Base-by-base conservation (phyloP, 2,329 filamentous ascomycete genomes). In the Mollisiaceae sp. region DNA sequence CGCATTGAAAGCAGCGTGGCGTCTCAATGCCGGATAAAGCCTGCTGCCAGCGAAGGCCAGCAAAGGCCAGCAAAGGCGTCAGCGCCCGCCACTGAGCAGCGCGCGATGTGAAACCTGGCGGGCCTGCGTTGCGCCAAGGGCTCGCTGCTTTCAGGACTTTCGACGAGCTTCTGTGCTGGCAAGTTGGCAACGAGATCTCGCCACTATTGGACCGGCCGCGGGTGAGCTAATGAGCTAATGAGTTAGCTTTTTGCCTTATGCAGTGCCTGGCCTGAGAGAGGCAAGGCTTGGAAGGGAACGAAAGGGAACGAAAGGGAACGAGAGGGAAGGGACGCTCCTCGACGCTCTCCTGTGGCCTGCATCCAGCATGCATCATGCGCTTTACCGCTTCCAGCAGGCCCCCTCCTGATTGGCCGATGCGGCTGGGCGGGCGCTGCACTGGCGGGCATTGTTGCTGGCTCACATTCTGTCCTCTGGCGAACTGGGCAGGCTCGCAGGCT, bases 1-100 rank as follows among this genome's bases (percentile, higher is more conserved):
- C 27, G 39, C 39, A 14, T 52, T 38, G 38, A 63, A 65, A 65
- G 63, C 65, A 41, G 66, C 63, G 56, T 22, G 41, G 22, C 11
- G 39, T 59, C 36, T 27, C 32, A 35, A 63, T 60, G 52, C 66
- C 58, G 66, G 66, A 61, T 68, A 68, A 65, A 68, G 57, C 55
- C 3, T 18, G 54, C 15, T n/a, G 45, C 4, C 45, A n/a, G 55
- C 43, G 11, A 59, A 43, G n/a, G n/a, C n/a, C n/a, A n/a, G n/a
- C n/a, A n/a, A n/a, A n/a, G n/a, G 45, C 4, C 45, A n/a, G 55
- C 43, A 11, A 59, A 43, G 22, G 56, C 35, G 43, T 11, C n/a
- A 27, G 2, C 8, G 8, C 2, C 22, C 8, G 20, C 62, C 62
- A 63, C 24, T 63, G 4, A 41, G 5, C 4, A 3, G 41, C n/a